Evolutionary conservation across 129 eudicot species (phyloP).

Genomic region (Chrysanthemum seticuspe): DNA sequence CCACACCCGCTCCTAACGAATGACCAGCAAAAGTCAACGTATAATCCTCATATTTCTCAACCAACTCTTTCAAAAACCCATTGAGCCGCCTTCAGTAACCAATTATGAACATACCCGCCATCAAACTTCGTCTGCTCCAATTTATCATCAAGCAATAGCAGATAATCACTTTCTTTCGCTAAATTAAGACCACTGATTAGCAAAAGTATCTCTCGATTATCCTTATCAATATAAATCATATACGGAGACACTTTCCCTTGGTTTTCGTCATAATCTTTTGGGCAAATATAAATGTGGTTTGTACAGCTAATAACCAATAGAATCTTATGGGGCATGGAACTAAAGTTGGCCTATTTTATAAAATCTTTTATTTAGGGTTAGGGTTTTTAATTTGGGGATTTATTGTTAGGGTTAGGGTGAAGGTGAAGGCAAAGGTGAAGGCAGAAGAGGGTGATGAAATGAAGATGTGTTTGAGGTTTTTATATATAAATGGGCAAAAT

Average conservation of each 20-base stretch:
- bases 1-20: slow-evolving; percentile 96
- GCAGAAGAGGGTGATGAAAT: no score
- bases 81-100: slow-evolving; percentile 79
- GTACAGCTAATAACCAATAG: slow-evolving; percentile 16
- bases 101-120: slow-evolving; percentile 94
- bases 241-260: slow-evolving; percentile 82
- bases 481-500: no score
- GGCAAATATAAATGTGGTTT: no score
- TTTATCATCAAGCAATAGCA: slow-evolving; percentile 78
- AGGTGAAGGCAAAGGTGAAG: no score
- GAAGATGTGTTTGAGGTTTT: no score
- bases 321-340: no score
- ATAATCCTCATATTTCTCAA: slow-evolving; percentile 54
- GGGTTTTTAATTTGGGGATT: no score
- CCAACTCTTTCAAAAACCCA: slow-evolving; percentile 79
- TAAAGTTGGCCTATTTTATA: no score
- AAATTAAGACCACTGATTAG: slow-evolving; percentile 79
- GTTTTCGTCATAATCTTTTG: slow-evolving; percentile 61
- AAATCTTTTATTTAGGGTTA: no score
- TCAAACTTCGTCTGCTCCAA: slow-evolving; percentile 82
- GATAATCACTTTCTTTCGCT: slow-evolving; percentile 75
- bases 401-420: no score
- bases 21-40: slow-evolving; percentile 95
- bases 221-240: slow-evolving; percentile 81
- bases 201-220: slow-evolving; percentile 63